Base-by-base conservation (phyloP, 1,139 yeast species). In the Schizosaccharomyces versatilis region DNA sequence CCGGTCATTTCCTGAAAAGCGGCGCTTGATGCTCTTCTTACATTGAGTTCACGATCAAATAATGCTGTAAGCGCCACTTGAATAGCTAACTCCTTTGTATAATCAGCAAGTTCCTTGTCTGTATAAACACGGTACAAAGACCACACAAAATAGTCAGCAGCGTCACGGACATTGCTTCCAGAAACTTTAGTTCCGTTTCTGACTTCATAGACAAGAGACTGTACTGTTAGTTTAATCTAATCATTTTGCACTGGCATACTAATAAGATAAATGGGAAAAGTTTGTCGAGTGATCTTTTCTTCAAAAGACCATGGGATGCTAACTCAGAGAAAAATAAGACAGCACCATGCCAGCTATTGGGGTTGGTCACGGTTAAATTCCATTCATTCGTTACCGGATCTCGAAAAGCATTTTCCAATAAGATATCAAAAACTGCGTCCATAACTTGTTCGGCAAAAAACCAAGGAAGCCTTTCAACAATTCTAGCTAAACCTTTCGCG, bases 1-100 rank as follows among this genome's bases (percentile, higher is more conserved):
- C 97, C 97, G 2, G 84, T 66, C 8, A 83, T 73, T 62, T 88
- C 97, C 64, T 88, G 96, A 3, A 85, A 63, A 0, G 94, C 93
- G 0, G 96, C 95, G 10, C 85, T 72, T 0, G 88, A 81, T 39
- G 96, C 90, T 57, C 94, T 71, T 57, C 95, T 71, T 12, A 86
- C 76, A 56, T 80, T 73, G 38, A 84, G 70, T 55, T 86, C 95
- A 36, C 73, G 68, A 64, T 88, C 97, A 62, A 81, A 80, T 52
- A 84, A 71, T 12, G 80, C 68, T 1, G 78, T 73, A 15, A 71
- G 66, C 1, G 83, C 63, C 36, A 84, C 64, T 7, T 63, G 57
- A 2, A 54, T 32, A 54, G 61, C 51, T 12, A 66, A 54, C 1
- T 55, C 39, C 1, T 58, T 58, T 54, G 65, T 55, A 3, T 41